These are phyloP conservation scores for Lachnellula cervina DNA, from an alignment of 2,329 filamentous ascomycete genomes.

Conservation along the genomic window DNA sequence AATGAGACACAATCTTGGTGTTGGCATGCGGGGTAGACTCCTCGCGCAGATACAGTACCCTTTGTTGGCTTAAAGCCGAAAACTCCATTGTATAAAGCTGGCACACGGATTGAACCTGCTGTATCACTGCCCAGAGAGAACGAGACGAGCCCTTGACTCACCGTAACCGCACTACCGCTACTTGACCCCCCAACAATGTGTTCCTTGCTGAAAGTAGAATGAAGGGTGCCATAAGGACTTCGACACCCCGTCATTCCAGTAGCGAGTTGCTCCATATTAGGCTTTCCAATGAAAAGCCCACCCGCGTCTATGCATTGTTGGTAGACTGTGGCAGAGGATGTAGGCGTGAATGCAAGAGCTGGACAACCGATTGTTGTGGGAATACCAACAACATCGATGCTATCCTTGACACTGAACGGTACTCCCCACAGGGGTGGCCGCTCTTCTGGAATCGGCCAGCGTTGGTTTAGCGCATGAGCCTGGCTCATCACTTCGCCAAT, in stretches of 20 bases:
- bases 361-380: slow-evolving; percentile 43
- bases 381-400: slow-evolving; percentile 42
- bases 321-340: slow-evolving; percentile 41
- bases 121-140: slow-evolving; percentile 52
- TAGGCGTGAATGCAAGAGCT: slow-evolving; percentile 42
- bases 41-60: slow-evolving; percentile 42
- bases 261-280: slow-evolving; percentile 50
- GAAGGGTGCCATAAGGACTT: slow-evolving; percentile 46
- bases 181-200: slow-evolving; percentile 51
- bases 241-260: slow-evolving; percentile 52
- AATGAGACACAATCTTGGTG: slow-evolving; percentile 51
- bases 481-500: slow-evolving; percentile 37
- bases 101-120: slow-evolving; percentile 47
- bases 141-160: slow-evolving; percentile 45
- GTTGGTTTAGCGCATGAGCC: slow-evolving; percentile 37
- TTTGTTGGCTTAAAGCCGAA: slow-evolving; percentile 45
- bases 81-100: slow-evolving; percentile 45
- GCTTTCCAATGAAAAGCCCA: slow-evolving; percentile 53
- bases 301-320: slow-evolving; percentile 45
- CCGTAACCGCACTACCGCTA: slow-evolving; percentile 47
- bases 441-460: slow-evolving; percentile 35
- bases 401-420: slow-evolving; percentile 48
- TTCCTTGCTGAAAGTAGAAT: slow-evolving; percentile 42
- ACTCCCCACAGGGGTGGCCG: slow-evolving; percentile 47
- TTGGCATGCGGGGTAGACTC: slow-evolving; percentile 46